phyloP scores from a whole-genome alignment of 768 basidiomycete genomes.

The Pleurotus tuoliensis region DNA sequence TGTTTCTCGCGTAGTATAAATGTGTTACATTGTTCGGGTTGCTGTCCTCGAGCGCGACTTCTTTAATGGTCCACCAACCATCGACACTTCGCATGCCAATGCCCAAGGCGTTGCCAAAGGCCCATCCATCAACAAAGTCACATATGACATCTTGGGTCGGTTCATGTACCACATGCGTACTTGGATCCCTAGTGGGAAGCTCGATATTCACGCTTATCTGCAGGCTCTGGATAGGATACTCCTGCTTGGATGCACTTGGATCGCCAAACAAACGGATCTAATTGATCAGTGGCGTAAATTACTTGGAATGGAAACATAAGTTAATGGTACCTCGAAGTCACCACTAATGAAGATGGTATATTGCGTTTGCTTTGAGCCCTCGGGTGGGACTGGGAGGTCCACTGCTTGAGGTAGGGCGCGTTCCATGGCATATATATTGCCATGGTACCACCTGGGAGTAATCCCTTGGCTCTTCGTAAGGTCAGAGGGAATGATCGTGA shows the following conservation, averaged over 20 bases:
- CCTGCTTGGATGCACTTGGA: constrained; percentile 38
- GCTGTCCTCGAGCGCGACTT: constrained; percentile 12
- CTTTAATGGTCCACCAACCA: constrained; percentile 53
- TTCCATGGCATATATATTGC: constrained; percentile 79
- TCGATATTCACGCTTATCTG: constrained; percentile 45
- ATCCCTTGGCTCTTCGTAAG: constrained; percentile 11
- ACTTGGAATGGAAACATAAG: not conserved
- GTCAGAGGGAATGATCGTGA: constrained; percentile 55
- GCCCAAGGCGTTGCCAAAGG: constrained; percentile 70
- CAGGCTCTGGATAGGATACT: constrained; percentile 54
- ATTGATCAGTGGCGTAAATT: constrained; percentile 4
- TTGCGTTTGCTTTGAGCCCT: constrained; percentile 33
- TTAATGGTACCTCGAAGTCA: constrained; percentile 65
- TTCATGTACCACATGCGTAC: constrained; percentile 34
- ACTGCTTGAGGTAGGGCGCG: constrained; percentile 45
- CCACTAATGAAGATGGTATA: constrained; percentile 77
- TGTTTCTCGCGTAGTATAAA: not conserved
- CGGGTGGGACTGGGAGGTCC: constrained; percentile 45
- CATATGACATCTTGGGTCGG: constrained; percentile 52
- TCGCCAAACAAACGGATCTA: constrained; percentile 86
- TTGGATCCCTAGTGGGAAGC: constrained; percentile 8
- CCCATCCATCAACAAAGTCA: constrained; percentile 71
- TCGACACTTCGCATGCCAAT: constrained; percentile 52
- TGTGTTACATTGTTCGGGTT: constrained; percentile 8
- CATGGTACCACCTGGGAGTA: constrained; percentile 66